Evolutionary conservation across 331 rosid genomes (phyloP), one percentile per base, ranked within the genome.

Genomic region (Telfairia occidentalis): DNA sequence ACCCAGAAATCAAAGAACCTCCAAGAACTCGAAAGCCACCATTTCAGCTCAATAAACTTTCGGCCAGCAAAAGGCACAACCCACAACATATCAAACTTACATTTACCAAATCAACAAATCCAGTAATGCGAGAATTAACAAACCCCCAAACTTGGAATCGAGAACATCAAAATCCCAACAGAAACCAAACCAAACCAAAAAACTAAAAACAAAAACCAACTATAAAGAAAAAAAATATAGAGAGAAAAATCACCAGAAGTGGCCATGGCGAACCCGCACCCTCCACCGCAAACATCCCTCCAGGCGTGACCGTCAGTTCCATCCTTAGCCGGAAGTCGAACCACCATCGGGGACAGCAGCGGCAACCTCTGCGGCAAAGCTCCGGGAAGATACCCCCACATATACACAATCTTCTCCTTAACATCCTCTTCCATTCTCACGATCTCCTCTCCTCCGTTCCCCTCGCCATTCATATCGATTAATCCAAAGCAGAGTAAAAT

Each of bases 321-420:
- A 74, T 74, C 26, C n/a, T 52, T 16, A 16, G 52, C 53, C 54
- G 92, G 82, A 71, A 75, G 75, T 85, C 88, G 84, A 64, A 85
- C 97, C 0, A 57, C 4, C 9, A 89, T 58, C 32, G 98, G 98
- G 2, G 86, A 65, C 16, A 88, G 58, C 8, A 93, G 78, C 78
- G 98, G 98, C 65, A 91, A 72, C 86, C 97, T 84, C 77, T 88
- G 94, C 45, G 94, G 96, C 71, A 85, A 81, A 84, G 98, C 97
- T 57, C 98, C 98, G 0, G 98, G 98, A 24, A 93, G 87, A 58
- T 90, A 93, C 2, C 97, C 98, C 91, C 97, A 93, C 98, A 93
- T 93, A 42, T 79, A 87, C n/a, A 91, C 90, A 81, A 85, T 48
- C 73, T 76, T 84, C 64, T 76, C 83, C 42, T 76, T 74, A 40